Conservation (phyloP, 306 rosid genomes). For the Trichosanthes truncata region DNA sequence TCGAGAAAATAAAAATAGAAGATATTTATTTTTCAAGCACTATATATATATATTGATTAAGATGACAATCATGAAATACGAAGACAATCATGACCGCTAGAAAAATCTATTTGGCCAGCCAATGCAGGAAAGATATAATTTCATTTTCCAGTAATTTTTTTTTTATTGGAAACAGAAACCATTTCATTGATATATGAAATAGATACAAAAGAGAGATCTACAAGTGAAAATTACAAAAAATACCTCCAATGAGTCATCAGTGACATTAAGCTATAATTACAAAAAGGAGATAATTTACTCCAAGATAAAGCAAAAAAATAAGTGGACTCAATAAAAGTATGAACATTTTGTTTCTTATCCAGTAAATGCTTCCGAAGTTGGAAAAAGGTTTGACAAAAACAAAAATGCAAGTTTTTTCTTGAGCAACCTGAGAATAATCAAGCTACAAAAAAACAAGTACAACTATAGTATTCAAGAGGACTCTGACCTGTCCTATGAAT, state of each 20-base stretch:
- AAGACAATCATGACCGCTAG: not conserved
- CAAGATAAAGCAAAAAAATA: too few relatives aligned
- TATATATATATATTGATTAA: not conserved
- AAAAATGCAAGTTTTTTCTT: not conserved
- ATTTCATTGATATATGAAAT: too few relatives aligned
- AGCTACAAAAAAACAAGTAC: not conserved
- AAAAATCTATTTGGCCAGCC: not conserved
- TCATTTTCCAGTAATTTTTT: not conserved
- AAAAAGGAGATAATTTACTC: too few relatives aligned
- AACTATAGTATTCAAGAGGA: not conserved
- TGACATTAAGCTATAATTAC: too few relatives aligned
- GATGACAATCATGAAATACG: not conserved
- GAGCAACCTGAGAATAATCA: not conserved
- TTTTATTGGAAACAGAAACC: too few relatives aligned
- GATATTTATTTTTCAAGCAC: not conserved
- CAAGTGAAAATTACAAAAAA: too few relatives aligned
- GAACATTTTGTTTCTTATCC: not conserved
- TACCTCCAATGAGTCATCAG: too few relatives aligned
- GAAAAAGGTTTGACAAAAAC: not conserved
- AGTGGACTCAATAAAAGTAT: too few relatives aligned
- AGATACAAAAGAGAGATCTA: too few relatives aligned
- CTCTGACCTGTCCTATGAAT: not conserved
- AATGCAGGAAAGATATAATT: not conserved
- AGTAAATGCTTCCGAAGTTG: not conserved
- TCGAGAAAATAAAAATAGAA: not conserved